Evolutionary conservation across 208 protist species (phyloP).

Genomic region (Acanthamoeba sp.): DNA sequence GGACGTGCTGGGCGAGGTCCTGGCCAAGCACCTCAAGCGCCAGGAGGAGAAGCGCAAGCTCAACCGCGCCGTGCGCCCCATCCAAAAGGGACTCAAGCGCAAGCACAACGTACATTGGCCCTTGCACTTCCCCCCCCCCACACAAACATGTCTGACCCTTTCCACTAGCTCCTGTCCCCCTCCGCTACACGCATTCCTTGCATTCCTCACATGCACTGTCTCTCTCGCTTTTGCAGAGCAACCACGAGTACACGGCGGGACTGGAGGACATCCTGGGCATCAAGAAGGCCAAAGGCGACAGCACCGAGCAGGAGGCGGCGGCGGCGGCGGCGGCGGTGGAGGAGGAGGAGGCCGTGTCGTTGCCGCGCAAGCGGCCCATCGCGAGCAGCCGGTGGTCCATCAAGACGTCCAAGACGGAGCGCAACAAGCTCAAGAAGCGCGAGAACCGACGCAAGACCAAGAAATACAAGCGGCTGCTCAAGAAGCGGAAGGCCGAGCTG

Average conservation of each 20-base stretch:
- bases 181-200: background rate
- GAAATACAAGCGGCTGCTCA: background rate
- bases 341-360: background rate
- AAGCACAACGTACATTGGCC: background rate
- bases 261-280: slow-evolving; percentile 16
- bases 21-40: background rate
- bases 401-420: background rate
- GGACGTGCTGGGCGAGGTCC: slow-evolving; percentile 11
- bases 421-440: slow-evolving; percentile 28
- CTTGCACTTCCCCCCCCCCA: background rate
- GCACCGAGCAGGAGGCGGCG: background rate
- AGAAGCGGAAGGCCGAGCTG: background rate
- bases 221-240: background rate
- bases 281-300: background rate
- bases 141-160: too few relatives aligned
- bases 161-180: too few relatives aligned
- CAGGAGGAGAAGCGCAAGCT: background rate
- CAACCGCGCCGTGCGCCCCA: background rate
- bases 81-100: background rate
- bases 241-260: background rate
- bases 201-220: background rate
- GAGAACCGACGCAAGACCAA: slow-evolving; percentile 30
- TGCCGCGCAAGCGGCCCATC: background rate
- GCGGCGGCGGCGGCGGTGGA: background rate
- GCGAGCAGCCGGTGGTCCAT: slow-evolving; percentile 9